Base-by-base conservation (phyloP, 805 yeast species). In the Metschnikowia similis region DNA sequence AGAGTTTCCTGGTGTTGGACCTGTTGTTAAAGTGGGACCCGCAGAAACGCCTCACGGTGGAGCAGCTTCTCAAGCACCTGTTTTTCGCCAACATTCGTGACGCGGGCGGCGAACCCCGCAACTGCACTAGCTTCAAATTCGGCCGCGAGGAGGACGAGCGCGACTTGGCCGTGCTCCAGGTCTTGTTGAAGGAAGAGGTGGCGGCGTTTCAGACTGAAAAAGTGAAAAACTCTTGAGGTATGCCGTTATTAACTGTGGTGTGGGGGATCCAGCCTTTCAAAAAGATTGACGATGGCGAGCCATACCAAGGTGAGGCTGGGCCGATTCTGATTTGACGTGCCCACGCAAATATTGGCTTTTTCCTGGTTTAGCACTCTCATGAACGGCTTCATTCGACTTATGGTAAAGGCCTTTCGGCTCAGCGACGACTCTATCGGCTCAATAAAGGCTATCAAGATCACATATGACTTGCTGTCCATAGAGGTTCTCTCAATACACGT, bases 1-100 rank as follows among this genome's bases (percentile, higher is more conserved):
- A 63, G 1, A 86, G 87, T 2, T 66, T 72, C 8, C 75, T 80
- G 39, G 67, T 91, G 44, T 60, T 90, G 30, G 73, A 72, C 1
- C 64, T 61, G 9, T 66, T 90, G 41, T 58, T 91, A 10, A 71
- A 76, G 45, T 91, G 96, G 90, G 84, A 81, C 50, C 77, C 84
- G 0, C 66, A 62, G 1, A 57, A 63, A 17, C 72, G 98, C 47
- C 70, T 72, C 27, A 74, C 74, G 0, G 87, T 86, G 1, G 75
- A 73, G 2, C 71, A 79, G 53, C 80, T 87, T 1, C 62, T 91
- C 10, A 66, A 69, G 5, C 89, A 86, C 59, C 70, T 72, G 1
- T 87, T 77, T 59, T 70, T 89, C 8, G 62, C 58, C 10, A 60
- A 66, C 2, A 80, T 88, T 7, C 74, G 92, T 56, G 77, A 79